Evolutionary conservation across 306 rosid genomes (phyloP), one percentile per base, ranked within the genome.

Genomic region (Prunus mume): DNA sequence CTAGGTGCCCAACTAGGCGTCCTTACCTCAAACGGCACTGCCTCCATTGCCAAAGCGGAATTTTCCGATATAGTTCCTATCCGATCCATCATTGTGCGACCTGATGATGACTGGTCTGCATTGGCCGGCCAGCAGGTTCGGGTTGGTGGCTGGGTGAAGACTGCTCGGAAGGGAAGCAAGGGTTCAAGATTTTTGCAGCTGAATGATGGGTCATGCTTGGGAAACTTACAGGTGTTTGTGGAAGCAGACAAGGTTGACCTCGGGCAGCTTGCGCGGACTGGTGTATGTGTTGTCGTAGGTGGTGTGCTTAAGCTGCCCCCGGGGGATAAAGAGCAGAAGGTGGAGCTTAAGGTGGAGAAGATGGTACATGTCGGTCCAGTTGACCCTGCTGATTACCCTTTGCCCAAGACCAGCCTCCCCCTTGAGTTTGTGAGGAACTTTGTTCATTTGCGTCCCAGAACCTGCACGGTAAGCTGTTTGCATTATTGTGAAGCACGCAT

Each of bases 401-500:
- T 94, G 67, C 98, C 94, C 34, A 94, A 94, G 79, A 87, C 78
- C 43, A 90, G 77, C 76, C 93, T 94, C 77, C 72, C 91, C 61
- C 97, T 91, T 32, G 98, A 90, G 79, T 78, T 83, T 75, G 80
- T 91, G 17, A 84, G 97, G 61, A 96, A 94, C 68, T 54, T 67
- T 52, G 97, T 94, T 60, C 98, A 94, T 78, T 90, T 94, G 77
- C 97, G 98, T 64, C 81, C 97, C 13, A 84, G 96, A 76, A 90
- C 96, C 49, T 89, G 90, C 84, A 88, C 97, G 78, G 98, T 93
- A 70, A 72, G 57, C 19, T 52, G 20, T 52, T 51, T 52, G 19
- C 9, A 52, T 52, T 13, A 51, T 13, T 52, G 57, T 52, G 57
- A 52, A 52, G 13, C 50, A 46, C 15, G 13, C 50, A 11, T 46